Conservation (phyloP, 2,329 filamentous ascomycete species). For the Trichoderma sp. region DNA sequence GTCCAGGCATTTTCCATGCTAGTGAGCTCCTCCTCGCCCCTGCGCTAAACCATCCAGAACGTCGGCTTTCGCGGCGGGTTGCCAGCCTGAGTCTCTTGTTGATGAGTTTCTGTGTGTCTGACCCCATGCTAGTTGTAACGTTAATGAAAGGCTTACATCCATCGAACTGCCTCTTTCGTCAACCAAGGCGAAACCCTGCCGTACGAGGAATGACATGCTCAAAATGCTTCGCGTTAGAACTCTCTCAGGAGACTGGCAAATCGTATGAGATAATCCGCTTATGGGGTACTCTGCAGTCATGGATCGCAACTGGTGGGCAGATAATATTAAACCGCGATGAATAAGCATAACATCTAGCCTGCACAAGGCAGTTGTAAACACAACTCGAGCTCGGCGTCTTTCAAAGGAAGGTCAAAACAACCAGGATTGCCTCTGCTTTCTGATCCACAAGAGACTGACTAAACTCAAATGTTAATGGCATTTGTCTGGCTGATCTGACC, state of each 20-base stretch:
- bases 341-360: background rate
- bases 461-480: background rate
- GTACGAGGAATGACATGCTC: background rate
- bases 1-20: background rate
- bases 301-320: background rate
- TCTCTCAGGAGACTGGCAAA: background rate
- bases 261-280: background rate
- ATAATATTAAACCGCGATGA: background rate
- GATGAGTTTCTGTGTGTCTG: background rate
- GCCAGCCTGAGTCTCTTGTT: background rate
- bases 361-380: background rate
- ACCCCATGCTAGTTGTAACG: constrained; percentile 7
- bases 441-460: background rate
- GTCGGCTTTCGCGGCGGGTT: background rate
- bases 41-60: background rate
- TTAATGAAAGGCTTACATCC: constrained; percentile 16
- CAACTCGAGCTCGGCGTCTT: background rate
- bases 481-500: background rate
- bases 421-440: background rate
- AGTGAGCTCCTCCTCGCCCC: background rate
- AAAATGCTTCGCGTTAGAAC: background rate
- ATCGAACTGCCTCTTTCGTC: constrained; percentile 10
- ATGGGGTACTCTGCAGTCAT: background rate
- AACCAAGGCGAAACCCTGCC: background rate
- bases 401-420: background rate